phyloP scores from a whole-genome alignment of 1,284 basidiomycete species.

The Volvariella volvacea region DNA sequence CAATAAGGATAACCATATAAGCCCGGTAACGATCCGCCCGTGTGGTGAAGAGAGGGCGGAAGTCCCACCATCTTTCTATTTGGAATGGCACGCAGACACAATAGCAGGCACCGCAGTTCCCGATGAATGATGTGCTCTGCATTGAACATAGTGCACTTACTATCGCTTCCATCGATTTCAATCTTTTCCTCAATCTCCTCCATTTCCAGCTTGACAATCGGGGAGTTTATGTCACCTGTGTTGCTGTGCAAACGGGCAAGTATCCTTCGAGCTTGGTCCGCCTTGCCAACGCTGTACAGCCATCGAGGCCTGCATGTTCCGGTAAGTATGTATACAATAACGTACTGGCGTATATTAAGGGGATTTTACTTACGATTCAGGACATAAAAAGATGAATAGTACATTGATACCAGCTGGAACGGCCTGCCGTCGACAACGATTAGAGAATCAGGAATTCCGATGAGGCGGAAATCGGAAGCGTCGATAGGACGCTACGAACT shows the following conservation, averaged over 20 bases:
- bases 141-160: conserved; percentile 19
- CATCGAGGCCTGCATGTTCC: conserved; percentile 38
- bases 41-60: conserved; percentile 41
- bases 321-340: conserved; percentile 7
- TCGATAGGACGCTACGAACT: too few species aligned
- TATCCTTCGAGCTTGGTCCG: conserved; percentile 31
- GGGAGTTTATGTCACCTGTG: conserved; percentile 38
- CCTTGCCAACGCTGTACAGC: conserved; percentile 38
- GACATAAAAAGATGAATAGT: conserved; percentile 37
- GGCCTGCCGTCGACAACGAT: conserved; percentile 18
- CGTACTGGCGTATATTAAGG: conserved; percentile 2
- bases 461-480: too few species aligned
- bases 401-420: conserved; percentile 41
- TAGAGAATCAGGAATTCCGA: too few species aligned
- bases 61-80: conserved; percentile 48
- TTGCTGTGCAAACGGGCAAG: conserved; percentile 42
- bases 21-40: conserved; percentile 39
- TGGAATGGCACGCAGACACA: background rate
- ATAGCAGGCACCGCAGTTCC: background rate
- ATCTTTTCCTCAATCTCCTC: conserved; percentile 48
- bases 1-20: conserved; percentile 44
- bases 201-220: conserved; percentile 44
- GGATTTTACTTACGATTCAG: conserved; percentile 37
- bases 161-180: conserved; percentile 34
- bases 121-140: background rate